Percentiles rank a stretch among this genome's conserved stretches.
Evolutionary conservation across 768 basidiomycete species (phyloP).

Genomic region (Podaxis rugospora): DNA sequence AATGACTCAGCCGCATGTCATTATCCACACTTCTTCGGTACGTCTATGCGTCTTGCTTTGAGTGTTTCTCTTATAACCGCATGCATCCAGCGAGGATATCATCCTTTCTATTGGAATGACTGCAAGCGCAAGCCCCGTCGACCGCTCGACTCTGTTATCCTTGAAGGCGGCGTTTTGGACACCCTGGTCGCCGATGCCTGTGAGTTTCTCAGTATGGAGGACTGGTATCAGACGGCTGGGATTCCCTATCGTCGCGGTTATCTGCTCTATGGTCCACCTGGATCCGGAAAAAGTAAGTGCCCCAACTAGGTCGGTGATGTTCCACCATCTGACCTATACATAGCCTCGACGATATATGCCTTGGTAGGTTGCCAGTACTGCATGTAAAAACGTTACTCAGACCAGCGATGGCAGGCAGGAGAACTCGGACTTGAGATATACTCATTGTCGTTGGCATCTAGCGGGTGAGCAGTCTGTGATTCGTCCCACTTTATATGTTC

Average conservation of each 20-base stretch:
- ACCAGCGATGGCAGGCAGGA: constrained; percentile 28
- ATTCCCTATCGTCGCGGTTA: constrained; percentile 55
- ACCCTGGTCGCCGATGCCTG: constrained; percentile 43
- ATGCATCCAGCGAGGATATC: constrained; percentile 27
- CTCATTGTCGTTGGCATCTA: constrained; percentile 44
- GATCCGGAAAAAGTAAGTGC: constrained; percentile 51
- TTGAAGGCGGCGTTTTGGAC: constrained; percentile 41
- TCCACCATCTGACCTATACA: constrained; percentile 23
- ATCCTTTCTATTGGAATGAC: constrained; percentile 34
- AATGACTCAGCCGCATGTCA: constrained; percentile 36
- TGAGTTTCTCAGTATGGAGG: constrained; percentile 45
- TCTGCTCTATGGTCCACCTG: constrained; percentile 51
- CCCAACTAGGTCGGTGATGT: constrained; percentile 13
- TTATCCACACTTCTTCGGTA: constrained; percentile 34
- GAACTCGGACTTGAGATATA: constrained; percentile 84
- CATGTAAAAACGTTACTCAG: not conserved
- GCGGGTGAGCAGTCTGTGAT: constrained; percentile 27
- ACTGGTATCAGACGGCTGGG: constrained; percentile 51
- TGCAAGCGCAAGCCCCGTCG: constrained; percentile 45
- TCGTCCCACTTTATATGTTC: not conserved
- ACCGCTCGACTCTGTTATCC: constrained; percentile 46
- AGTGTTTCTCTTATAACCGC: constrained; percentile 1
- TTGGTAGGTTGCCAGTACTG: constrained; percentile 25
- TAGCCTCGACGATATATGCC: constrained; percentile 50
- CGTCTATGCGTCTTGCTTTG: constrained; percentile 7